Conservation (phyloP, 208 protist species). For the Crithidia expoeki region DNA sequence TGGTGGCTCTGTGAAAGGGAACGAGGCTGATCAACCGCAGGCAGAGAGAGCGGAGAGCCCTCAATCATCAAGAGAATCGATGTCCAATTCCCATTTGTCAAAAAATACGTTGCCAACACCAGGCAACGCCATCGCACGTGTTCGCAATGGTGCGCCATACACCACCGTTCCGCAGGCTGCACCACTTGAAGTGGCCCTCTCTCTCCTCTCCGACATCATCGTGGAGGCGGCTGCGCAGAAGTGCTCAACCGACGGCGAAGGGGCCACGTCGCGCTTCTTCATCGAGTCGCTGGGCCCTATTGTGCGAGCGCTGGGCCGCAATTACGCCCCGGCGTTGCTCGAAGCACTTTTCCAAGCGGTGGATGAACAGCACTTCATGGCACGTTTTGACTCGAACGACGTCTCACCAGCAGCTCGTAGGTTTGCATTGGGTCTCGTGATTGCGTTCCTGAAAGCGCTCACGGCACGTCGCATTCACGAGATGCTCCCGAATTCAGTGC, state of each 20-base stretch:
- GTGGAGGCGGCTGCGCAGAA: constrained; percentile 54
- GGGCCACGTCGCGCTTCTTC: constrained; percentile 70
- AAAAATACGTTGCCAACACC: background rate
- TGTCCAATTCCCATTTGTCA: background rate
- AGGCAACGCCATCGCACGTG: background rate
- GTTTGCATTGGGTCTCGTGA: constrained; percentile 40
- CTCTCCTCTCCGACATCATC: constrained; percentile 71
- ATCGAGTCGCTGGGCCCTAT: constrained; percentile 53
- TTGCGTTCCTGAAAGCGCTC: constrained; percentile 77
- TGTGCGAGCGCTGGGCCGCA: constrained; percentile 30
- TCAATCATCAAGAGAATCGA: background rate
- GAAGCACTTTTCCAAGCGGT: constrained; percentile 58
- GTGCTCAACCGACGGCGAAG: constrained; percentile 63
- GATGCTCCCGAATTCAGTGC: constrained; percentile 42
- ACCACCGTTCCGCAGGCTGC: constrained; percentile 17
- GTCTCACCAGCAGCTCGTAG: constrained; percentile 13
- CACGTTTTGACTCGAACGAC: constrained; percentile 35
- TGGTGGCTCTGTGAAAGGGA: background rate
- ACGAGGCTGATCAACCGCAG: background rate
- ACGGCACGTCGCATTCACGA: constrained; percentile 49
- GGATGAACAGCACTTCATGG: constrained; percentile 69
- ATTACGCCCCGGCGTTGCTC: constrained; percentile 51
- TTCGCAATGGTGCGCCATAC: background rate
- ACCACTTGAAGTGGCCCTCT: constrained; percentile 50
- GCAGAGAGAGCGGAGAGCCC: background rate